Percentiles rank a stretch among this genome's conserved stretches.
phyloP scores from a whole-genome alignment of 2,329 filamentous ascomycete genomes.

The Botrytis paeoniae region DNA sequence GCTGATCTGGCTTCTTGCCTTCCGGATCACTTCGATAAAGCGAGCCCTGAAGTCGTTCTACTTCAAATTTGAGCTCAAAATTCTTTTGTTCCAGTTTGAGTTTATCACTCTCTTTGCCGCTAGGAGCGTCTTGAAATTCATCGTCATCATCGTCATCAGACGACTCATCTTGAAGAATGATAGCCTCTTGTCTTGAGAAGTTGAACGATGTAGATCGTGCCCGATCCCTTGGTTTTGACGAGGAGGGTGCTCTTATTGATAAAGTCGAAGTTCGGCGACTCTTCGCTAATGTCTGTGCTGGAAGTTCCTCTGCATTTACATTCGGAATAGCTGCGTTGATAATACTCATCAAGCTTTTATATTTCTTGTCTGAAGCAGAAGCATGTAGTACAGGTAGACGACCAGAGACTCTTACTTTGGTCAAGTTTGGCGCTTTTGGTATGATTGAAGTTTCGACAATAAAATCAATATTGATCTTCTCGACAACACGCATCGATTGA shows the following conservation, averaged over 20 bases:
- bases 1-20: conserved; percentile 68
- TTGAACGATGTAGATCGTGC: conserved; percentile 70
- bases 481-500: conserved; percentile 82
- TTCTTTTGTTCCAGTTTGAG: conserved; percentile 80
- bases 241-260: conserved; percentile 25
- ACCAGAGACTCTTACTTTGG: conserved; percentile 86
- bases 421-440: conserved; percentile 91
- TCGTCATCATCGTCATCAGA: conserved; percentile 61
- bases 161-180: conserved; percentile 62
- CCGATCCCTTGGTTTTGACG: conserved; percentile 48
- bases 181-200: conserved; percentile 68
- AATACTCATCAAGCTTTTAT: conserved; percentile 93
- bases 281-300: conserved; percentile 17
- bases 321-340: conserved; percentile 94
- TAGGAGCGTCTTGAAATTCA: conserved; percentile 63
- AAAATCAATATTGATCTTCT: conserved; percentile 97
- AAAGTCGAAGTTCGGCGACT: conserved; percentile 22
- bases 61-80: conserved; percentile 96
- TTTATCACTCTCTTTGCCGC: conserved; percentile 53
- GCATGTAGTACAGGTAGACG: conserved; percentile 90
- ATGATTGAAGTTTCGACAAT: conserved; percentile 94
- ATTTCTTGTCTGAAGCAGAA: conserved; percentile 89
- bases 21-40: conserved; percentile 84
- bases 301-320: conserved; percentile 55
- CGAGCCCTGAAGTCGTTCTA: conserved; percentile 90